Conservation (phyloP, 495 filamentous ascomycete species). For the Hypoxylon cercidicola region DNA sequence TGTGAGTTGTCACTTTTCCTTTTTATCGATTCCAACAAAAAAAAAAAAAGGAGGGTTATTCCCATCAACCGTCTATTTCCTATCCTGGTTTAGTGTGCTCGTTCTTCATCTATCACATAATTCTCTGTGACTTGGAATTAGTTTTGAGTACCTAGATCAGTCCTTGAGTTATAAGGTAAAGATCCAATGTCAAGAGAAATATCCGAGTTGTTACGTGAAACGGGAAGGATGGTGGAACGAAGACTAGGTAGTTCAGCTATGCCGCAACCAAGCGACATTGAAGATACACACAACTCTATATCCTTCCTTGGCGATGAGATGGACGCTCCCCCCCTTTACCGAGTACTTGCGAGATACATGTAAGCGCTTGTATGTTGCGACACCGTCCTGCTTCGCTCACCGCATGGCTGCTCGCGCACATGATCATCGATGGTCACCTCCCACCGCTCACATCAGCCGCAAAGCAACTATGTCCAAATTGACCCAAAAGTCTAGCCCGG, state of each 20-base stretch:
- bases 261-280: constrained; percentile 4
- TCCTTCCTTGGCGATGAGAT: constrained; percentile 24
- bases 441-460: constrained; percentile 41
- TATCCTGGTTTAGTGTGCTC: constrained; percentile 3
- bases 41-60: constrained; percentile 7
- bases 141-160: background rate
- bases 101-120: background rate
- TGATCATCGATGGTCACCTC: constrained; percentile 39
- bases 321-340: background rate
- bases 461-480: constrained; percentile 33
- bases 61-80: constrained; percentile 4
- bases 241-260: background rate
- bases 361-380: constrained; percentile 37
- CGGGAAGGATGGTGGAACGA: background rate
- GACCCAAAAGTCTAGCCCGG: constrained; percentile 10
- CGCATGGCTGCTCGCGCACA: constrained; percentile 39
- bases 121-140: background rate
- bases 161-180: background rate
- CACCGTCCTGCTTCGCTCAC: constrained; percentile 37
- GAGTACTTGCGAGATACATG: constrained; percentile 36
- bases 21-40: constrained; percentile 18
- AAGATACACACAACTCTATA: background rate
- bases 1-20: constrained; percentile 38
- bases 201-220: background rate
- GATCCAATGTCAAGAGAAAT: background rate